These are phyloP conservation scores for Mortierella sp. DNA, from an alignment of 371 early-diverging fungal genomes.

Conservation along the genomic window DNA sequence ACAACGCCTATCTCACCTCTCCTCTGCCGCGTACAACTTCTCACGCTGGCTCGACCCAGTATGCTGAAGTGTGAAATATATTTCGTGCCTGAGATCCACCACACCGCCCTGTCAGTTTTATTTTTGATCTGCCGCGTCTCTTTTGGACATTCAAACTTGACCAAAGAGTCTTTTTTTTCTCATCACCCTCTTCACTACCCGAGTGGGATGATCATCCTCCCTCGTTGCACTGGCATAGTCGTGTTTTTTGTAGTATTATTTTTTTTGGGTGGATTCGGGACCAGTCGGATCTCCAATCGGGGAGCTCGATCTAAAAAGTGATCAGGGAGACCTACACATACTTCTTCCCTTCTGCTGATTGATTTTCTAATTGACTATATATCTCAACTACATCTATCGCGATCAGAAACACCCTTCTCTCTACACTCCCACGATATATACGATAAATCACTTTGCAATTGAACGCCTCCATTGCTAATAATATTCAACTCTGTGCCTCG, in stretches of 20 bases:
- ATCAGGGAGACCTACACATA: constrained; percentile 7
- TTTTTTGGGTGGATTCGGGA: constrained; percentile 22
- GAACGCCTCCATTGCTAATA: too few species aligned
- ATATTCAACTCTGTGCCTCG: too few species aligned
- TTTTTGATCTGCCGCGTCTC: neutral
- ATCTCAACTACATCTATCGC: too few species aligned
- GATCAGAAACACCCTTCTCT: too few species aligned
- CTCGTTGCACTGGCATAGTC: neutral
- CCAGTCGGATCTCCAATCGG: constrained; percentile 36
- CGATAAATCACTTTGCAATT: too few species aligned
- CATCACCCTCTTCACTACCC: neutral
- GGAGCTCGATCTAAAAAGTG: constrained; percentile 25
- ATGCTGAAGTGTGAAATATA: neutral
- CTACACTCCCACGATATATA: too few species aligned
- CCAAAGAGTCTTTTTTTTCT: neutral
- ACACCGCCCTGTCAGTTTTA: neutral
- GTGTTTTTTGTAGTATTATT: neutral
- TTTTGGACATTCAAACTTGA: neutral
- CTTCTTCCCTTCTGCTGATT: neutral
- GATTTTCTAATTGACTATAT: neutral
- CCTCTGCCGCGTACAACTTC: neutral
- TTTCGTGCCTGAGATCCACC: constrained; percentile 7
- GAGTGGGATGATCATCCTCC: neutral
- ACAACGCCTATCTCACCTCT: neutral
- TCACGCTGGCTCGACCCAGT: neutral